A percentile compares a stretch with the other conserved stretches of the same genome.
Conservation (phyloP, 176 grass and related monocot species). For the Carex kokanica region DNA sequence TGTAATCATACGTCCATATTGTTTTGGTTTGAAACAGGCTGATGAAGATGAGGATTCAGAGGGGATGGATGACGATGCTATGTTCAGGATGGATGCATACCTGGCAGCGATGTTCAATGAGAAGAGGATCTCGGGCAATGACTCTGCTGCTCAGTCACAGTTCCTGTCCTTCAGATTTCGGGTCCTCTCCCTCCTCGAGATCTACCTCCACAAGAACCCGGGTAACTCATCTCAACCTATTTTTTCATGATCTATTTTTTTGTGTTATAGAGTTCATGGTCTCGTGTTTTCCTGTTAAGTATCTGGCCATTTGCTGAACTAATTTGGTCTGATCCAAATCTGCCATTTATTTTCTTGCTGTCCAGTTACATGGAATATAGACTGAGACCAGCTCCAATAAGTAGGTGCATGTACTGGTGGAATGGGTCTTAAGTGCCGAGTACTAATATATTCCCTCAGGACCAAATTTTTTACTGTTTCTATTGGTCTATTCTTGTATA, state of each 20-base stretch:
- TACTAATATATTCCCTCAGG: background rate
- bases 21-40: slow-evolving; percentile 1
- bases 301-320: background rate
- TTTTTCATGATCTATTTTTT: background rate
- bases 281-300: slow-evolving; percentile 6
- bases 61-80: slow-evolving; percentile 98
- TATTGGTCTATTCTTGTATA: background rate
- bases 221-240: slow-evolving; percentile 40
- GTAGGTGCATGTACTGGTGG: background rate
- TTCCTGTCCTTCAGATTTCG: slow-evolving; percentile 73
- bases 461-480: background rate
- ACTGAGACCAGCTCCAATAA: background rate
- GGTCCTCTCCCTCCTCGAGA: slow-evolving; percentile 70
- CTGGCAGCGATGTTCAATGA: slow-evolving; percentile 85
- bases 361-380: background rate
- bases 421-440: background rate
- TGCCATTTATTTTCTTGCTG: slow-evolving; percentile 4
- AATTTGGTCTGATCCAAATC: background rate
- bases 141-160: slow-evolving; percentile 68
- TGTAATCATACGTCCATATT: background rate
- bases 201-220: slow-evolving; percentile 86
- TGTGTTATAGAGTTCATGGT: background rate
- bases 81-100: slow-evolving; percentile 95
- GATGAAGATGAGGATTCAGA: slow-evolving; percentile 63
- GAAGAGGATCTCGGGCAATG: slow-evolving; percentile 39